These are phyloP conservation scores for Xylaria digitata DNA, from an alignment of 2,329 filamentous ascomycete species.

Conservation along the genomic window DNA sequence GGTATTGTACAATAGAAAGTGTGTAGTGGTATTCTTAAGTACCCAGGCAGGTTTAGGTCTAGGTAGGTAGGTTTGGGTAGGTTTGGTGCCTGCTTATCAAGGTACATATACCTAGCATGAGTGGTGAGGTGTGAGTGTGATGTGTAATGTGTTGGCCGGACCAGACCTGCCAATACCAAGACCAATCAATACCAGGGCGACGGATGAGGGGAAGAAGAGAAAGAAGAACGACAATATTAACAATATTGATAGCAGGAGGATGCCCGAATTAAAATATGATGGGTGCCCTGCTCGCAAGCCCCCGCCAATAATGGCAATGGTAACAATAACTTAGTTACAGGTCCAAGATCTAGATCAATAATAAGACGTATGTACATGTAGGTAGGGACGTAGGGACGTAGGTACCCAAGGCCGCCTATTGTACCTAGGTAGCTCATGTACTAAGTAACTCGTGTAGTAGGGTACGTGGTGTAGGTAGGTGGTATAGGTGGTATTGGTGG, in stretches of 20 bases:
- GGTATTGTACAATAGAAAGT: background rate
- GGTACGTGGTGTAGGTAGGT: no score
- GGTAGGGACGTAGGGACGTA: background rate
- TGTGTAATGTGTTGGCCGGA: conserved; percentile 13
- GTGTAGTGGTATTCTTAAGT: conserved; percentile 9
- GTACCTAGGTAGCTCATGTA: background rate
- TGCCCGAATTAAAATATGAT: conserved; percentile 3
- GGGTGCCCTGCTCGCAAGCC: conserved; percentile 1
- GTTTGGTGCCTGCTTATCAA: conserved; percentile 2
- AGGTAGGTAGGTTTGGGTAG: background rate
- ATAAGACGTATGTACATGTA: background rate
- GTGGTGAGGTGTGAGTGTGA: conserved; percentile 4
- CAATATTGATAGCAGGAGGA: background rate
- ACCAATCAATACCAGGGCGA: background rate
- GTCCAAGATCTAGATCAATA: conserved; percentile 10
- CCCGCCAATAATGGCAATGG: conserved; percentile 7
- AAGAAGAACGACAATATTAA: background rate
- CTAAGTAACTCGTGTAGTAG: background rate
- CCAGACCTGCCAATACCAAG: conserved; percentile 4
- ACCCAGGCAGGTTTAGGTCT: conserved; percentile 5
- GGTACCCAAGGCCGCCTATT: background rate
- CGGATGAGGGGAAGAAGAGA: conserved; percentile 2
- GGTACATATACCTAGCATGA: no score
- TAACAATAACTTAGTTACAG: conserved; percentile 9
- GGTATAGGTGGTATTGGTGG: background rate